These are phyloP conservation scores for Phytophthora cactorum DNA, from an alignment of 352 stramenopile species.

Conservation along the genomic window DNA sequence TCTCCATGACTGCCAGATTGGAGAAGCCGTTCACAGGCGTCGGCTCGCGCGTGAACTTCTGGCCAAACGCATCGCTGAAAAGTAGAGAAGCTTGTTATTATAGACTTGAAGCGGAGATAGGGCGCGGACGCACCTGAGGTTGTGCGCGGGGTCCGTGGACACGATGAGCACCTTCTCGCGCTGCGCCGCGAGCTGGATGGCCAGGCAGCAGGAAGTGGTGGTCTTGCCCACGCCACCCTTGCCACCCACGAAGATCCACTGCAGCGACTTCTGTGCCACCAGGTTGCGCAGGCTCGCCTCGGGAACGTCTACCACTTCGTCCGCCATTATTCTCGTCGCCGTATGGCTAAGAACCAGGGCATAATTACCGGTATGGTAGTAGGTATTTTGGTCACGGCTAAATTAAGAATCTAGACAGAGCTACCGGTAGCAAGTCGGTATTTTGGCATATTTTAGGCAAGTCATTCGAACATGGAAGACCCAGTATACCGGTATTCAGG, in stretches of 20 bases:
- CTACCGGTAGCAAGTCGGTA: too few relatives aligned
- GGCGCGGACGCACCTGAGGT: conserved; percentile 81
- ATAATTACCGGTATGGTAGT: too few relatives aligned
- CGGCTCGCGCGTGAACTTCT: conserved; percentile 99
- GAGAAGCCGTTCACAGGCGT: conserved; percentile 97
- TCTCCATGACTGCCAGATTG: conserved; percentile 99
- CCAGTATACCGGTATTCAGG: too few relatives aligned
- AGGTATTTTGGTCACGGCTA: too few relatives aligned
- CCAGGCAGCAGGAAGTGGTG: conserved; percentile 98
- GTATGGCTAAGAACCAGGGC: not conserved
- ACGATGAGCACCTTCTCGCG: conserved; percentile 97
- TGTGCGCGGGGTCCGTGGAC: conserved; percentile 99
- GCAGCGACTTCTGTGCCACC: conserved; percentile 87
- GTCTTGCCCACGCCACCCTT: conserved; percentile 97
- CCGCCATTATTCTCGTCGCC: conserved; percentile 21
- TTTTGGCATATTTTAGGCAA: too few relatives aligned
- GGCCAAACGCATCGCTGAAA: conserved; percentile 96
- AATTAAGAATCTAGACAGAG: too few relatives aligned
- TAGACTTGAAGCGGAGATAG: not conserved
- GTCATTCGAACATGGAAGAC: too few relatives aligned
- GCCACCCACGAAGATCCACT: conserved; percentile 96
- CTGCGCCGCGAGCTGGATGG: conserved; percentile 91
- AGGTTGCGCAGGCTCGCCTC: conserved; percentile 92
- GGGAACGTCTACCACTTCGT: conserved; percentile 58
- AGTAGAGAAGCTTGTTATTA: not conserved